Evolutionary conservation across 257 asterid species (phyloP).

Genomic region (Solanum medicagineum): DNA sequence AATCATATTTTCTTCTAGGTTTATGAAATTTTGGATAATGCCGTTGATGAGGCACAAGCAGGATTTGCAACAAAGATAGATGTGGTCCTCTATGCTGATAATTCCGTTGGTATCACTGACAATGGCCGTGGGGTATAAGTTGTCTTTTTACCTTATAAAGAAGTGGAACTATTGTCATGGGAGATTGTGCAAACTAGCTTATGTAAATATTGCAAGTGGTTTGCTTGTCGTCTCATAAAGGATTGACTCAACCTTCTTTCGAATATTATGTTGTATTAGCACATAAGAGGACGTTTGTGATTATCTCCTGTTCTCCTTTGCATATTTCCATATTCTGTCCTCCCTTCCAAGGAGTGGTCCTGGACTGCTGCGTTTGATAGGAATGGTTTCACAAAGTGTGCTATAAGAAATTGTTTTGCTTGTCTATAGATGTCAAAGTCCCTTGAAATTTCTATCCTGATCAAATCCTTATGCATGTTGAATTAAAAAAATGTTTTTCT

Average conservation of each 20-base stretch:
- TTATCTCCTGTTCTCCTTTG: not conserved
- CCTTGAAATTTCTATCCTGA: not conserved
- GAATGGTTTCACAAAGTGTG: not conserved
- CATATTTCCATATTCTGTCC: not conserved
- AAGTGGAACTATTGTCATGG: not conserved
- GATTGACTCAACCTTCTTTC: not conserved
- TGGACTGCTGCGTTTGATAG: not conserved
- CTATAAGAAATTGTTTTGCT: not conserved
- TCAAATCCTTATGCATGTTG: not conserved
- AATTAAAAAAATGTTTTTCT: not conserved
- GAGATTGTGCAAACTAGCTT: not conserved
- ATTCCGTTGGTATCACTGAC: slow-evolving; percentile 85
- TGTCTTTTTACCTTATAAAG: slow-evolving; percentile 1
- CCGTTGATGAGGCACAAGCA: slow-evolving; percentile 95
- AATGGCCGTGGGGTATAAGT: slow-evolving; percentile 94
- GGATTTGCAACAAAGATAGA: slow-evolving; percentile 85
- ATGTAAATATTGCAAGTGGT: not conserved
- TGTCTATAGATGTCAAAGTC: not conserved
- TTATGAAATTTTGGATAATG: slow-evolving; percentile 93
- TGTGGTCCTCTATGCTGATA: slow-evolving; percentile 61
- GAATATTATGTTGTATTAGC: not conserved
- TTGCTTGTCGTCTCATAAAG: not conserved
- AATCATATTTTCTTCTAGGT: slow-evolving; percentile 29
- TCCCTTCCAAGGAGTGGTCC: not conserved
- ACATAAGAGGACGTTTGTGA: not conserved